Evolutionary conservation across 164 flowering plant genomes (phyloP).

Genomic region (Kalanchoe fedtschenkoi): DNA sequence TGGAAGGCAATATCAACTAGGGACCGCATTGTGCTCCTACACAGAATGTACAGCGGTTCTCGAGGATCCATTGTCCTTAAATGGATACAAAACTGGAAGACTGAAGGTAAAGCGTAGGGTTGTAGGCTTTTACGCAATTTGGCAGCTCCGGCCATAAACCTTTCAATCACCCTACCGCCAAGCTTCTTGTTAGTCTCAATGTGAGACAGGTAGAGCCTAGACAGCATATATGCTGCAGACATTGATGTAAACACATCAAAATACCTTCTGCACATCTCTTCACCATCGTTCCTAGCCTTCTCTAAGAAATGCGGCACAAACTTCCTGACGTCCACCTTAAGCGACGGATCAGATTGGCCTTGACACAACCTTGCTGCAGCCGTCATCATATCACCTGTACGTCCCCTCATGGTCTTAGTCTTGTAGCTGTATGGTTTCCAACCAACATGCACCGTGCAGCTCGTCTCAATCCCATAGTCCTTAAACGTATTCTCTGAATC

Average conservation of each 20-base stretch:
- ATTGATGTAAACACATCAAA: conserved; percentile 42
- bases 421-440: conserved; percentile 69
- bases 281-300: conserved; percentile 21
- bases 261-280: conserved; percentile 24
- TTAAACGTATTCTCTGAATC: conserved; percentile 45
- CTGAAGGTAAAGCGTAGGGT: conserved; percentile 30
- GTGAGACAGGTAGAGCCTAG: conserved; percentile 48
- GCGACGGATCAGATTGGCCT: conserved; percentile 9
- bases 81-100: conserved; percentile 73
- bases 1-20: conserved; percentile 31
- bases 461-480: conserved; percentile 42
- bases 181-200: conserved; percentile 23
- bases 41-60: conserved; percentile 32
- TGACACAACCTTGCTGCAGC: conserved; percentile 21
- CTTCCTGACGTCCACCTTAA: conserved; percentile 10
- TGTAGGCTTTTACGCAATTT: conserved; percentile 16
- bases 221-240: conserved; percentile 42
- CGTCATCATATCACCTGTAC: conserved; percentile 35
- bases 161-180: conserved; percentile 38
- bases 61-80: conserved; percentile 26
- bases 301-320: conserved; percentile 26
- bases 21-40: conserved; percentile 45
- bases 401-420: conserved; percentile 53
- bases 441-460: conserved; percentile 54
- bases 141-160: conserved; percentile 23